Conservation (phyloP, 352 stramenopile species). For the Elongisporangium anandrum region DNA sequence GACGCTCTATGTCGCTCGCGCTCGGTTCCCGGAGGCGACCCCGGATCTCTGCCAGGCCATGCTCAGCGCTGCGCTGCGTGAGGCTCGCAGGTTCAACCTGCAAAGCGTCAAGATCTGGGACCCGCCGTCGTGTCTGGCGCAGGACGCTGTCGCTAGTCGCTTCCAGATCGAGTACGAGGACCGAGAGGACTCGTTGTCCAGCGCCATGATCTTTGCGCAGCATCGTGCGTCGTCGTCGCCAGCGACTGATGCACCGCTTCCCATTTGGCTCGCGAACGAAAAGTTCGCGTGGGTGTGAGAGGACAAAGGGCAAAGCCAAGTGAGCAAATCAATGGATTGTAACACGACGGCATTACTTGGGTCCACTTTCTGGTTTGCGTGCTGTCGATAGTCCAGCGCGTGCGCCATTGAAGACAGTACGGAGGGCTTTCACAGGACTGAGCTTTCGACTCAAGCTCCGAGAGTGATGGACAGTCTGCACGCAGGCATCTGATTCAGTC, state of each 20-base stretch:
- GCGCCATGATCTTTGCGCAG: conserved; percentile 32
- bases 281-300: conserved; percentile 57
- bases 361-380: neutral
- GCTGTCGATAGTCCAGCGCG: neutral
- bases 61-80: conserved; percentile 17
- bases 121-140: conserved; percentile 20
- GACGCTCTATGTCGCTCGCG: conserved; percentile 41
- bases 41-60: conserved; percentile 14
- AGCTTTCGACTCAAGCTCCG: neutral
- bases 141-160: conserved; percentile 11
- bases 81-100: conserved; percentile 31
- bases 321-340: neutral
- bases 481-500: neutral
- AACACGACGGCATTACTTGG: neutral
- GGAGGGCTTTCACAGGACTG: neutral
- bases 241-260: conserved; percentile 6
- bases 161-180: conserved; percentile 23
- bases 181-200: conserved; percentile 42
- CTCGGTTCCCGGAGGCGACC: conserved; percentile 22
- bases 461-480: neutral
- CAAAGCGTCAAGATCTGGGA: conserved; percentile 37
- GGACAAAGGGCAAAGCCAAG: neutral
- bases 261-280: conserved; percentile 42
- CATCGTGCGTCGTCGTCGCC: neutral
- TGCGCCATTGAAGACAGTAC: neutral